These are phyloP conservation scores for Oenanthe sinensis DNA, from an alignment of 129 eudicot genomes.

Conservation along the genomic window DNA sequence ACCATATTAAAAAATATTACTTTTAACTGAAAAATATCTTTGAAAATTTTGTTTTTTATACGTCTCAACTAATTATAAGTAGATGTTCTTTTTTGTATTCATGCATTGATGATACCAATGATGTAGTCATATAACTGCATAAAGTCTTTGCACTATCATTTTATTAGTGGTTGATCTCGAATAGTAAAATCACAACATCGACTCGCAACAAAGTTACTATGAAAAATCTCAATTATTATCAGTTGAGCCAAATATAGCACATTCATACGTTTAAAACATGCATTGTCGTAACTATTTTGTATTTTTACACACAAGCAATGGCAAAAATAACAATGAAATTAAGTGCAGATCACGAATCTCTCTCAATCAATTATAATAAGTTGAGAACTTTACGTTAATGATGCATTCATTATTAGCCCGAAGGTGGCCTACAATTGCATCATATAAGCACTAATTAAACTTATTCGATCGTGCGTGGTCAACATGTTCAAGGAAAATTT, in stretches of 20 bases:
- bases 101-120: neutral
- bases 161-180: neutral
- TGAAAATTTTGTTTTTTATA: neutral
- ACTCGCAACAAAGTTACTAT: neutral
- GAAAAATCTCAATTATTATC: neutral
- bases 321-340: constrained; percentile 4
- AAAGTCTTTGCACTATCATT: neutral
- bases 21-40: no score
- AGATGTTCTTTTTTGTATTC: no score
- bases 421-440: neutral
- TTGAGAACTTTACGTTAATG: neutral
- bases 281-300: neutral
- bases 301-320: neutral
- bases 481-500: neutral
- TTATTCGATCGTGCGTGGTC: neutral
- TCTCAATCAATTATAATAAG: neutral
- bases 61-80: neutral
- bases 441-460: neutral
- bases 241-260: neutral
- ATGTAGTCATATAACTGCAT: neutral
- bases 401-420: neutral
- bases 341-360: neutral
- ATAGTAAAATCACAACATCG: neutral
- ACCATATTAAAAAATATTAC: no score
- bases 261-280: neutral